Evolutionary conservation across 2,329 filamentous ascomycete species (phyloP), one percentile per base, ranked within the genome.

Genomic region (Nectriaceae sp.): DNA sequence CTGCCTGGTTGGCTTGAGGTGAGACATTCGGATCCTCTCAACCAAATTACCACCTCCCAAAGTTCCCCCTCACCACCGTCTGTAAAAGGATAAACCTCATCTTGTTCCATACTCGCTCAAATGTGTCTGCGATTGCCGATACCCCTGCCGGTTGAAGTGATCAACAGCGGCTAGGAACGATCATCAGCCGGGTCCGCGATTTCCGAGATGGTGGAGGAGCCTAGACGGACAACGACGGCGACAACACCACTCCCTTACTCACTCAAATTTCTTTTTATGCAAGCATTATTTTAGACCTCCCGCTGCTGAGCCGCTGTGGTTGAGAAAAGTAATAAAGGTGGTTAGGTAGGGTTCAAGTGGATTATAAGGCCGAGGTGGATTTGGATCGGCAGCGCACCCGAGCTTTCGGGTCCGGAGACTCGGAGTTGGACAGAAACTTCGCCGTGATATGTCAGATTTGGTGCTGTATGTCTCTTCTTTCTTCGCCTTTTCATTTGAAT

Each of bases 181-280:
- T 57, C 55, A 46, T 53, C 54, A 33, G 24, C n/a, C 29, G 42
- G 55, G 55, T 57, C 52, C 36, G 46, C 54, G 54, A 55, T 55
- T 57, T 54, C 54, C 54, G 54, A 55, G 44, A 40, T 48, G 21
- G 54, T 37, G 42, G 38, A 21, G 11, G 16, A 46, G 36, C 47
- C 42, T n/a, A n/a, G n/a, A n/a, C n/a, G n/a, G n/a, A n/a, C n/a
- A n/a, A n/a, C n/a, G n/a, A n/a, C n/a, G n/a, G n/a, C n/a, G n/a
- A n/a, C n/a, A n/a, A n/a, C n/a, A n/a, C n/a, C n/a, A n/a, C n/a
- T n/a, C n/a, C n/a, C n/a, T n/a, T n/a, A n/a, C n/a, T n/a, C n/a
- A n/a, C n/a, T n/a, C n/a, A n/a, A n/a, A n/a, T n/a, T n/a, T n/a
- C n/a, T n/a, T n/a, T n/a, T n/a, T n/a, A n/a, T n/a, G n/a, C n/a